Conservation (phyloP, 306 rosid genomes). For the Ceratonia siliqua region DNA sequence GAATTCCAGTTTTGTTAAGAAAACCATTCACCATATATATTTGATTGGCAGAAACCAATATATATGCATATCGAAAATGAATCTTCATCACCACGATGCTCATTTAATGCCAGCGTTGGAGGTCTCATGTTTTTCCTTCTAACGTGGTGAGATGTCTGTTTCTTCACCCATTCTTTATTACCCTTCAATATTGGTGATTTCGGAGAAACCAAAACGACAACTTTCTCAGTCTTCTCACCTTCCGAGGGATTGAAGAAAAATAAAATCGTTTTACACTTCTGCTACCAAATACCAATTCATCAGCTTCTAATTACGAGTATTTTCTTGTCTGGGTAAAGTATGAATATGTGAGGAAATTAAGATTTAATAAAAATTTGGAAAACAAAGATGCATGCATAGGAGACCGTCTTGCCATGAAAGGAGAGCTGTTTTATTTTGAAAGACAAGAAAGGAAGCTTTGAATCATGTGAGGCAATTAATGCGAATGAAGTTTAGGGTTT, state of each 20-base stretch:
- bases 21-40: not conserved
- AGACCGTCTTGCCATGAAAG: slow-evolving; percentile 45
- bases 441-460: slow-evolving; percentile 47
- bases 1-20: too few species aligned
- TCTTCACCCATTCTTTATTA: slow-evolving; percentile 44
- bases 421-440: slow-evolving; percentile 56
- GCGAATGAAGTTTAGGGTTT: slow-evolving; percentile 47
- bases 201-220: slow-evolving; percentile 44
- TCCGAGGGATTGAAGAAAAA: slow-evolving; percentile 27
- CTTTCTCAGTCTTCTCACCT: slow-evolving; percentile 36
- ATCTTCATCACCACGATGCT: slow-evolving; percentile 59
- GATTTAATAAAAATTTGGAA: not conserved
- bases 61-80: slow-evolving; percentile 62
- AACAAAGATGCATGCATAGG: slow-evolving; percentile 24
- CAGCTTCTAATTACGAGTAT: not conserved
- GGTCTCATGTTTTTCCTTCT: slow-evolving; percentile 62
- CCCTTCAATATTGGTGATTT: slow-evolving; percentile 42
- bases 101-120: slow-evolving; percentile 67
- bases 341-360: not conserved
- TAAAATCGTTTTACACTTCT: too few species aligned
- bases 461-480: slow-evolving; percentile 77
- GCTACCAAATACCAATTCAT: too few species aligned
- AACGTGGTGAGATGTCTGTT: slow-evolving; percentile 88
- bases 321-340: not conserved
- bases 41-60: slow-evolving; percentile 27